Conservation (phyloP, 345 rosid species). For the Zanthoxylum bungeanum region DNA sequence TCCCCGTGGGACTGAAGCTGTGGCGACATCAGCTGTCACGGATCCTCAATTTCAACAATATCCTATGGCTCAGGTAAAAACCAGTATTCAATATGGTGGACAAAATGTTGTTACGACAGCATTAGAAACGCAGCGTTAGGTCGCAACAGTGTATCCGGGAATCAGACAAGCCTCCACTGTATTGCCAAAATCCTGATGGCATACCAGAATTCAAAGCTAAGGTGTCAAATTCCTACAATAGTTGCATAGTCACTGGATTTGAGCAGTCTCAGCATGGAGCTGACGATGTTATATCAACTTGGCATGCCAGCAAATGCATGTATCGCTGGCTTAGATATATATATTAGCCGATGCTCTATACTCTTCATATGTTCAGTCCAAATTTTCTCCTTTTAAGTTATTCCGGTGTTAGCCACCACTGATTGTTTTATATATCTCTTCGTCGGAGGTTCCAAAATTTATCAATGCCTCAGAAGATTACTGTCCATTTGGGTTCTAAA, state of each 20-base stretch:
- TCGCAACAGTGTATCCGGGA: neutral
- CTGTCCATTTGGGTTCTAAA: neutral
- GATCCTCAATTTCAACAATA: constrained; percentile 11
- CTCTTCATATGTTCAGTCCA: neutral
- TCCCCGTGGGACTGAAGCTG: constrained; percentile 9
- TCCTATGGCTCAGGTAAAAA: constrained; percentile 6
- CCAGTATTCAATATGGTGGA: neutral
- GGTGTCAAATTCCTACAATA: neutral
- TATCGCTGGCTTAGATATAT: neutral
- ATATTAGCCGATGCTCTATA: neutral
- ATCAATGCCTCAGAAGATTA: neutral
- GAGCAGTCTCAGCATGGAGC: neutral
- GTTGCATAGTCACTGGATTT: neutral
- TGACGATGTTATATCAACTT: neutral
- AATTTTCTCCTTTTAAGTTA: neutral
- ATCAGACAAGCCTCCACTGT: neutral
- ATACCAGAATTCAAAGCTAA: neutral
- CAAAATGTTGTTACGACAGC: neutral
- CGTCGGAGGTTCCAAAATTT: neutral
- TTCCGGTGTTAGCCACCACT: neutral
- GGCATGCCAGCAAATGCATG: constrained; percentile 4
- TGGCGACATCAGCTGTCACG: neutral
- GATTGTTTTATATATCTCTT: neutral
- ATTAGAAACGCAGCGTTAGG: neutral
- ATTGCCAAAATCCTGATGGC: neutral